Conservation (phyloP, 169 alveolate genomes). For the Theileria annulata region DNA sequence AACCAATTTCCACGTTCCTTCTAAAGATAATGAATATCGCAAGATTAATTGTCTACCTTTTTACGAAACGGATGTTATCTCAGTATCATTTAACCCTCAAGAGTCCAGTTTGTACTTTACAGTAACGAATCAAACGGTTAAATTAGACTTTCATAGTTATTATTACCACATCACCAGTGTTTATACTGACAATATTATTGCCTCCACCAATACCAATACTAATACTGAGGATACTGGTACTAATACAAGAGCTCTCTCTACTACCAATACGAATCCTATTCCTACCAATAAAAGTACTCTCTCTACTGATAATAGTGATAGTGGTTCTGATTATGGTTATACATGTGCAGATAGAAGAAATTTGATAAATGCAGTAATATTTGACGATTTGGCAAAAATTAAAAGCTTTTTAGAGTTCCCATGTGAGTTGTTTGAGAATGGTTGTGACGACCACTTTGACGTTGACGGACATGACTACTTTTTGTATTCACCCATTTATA, state of each 20-base stretch:
- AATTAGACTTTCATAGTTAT: not conserved
- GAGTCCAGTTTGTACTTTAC: constrained; percentile 13
- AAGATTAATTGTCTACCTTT: constrained; percentile 2
- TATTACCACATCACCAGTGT: constrained; percentile 11
- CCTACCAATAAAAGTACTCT: not conserved
- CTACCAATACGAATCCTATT: not conserved
- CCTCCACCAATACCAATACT: not conserved
- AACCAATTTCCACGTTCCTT: constrained; percentile 14
- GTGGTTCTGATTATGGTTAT: not conserved
- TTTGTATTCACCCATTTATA: constrained; percentile 64
- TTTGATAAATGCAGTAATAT: constrained; percentile 41
- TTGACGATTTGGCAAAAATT: constrained; percentile 26
- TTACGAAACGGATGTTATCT: not conserved
- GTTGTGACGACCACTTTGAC: constrained; percentile 12
- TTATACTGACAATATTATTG: not conserved
- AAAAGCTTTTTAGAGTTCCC: constrained; percentile 24
- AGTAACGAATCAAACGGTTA: not conserved
- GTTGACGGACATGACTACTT: constrained; percentile 25
- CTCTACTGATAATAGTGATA: not conserved
- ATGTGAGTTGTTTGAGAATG: constrained; percentile 3
- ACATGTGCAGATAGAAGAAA: constrained; percentile 13
- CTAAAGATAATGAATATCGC: not conserved
- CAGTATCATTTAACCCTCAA: not conserved
- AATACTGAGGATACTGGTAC: not conserved
- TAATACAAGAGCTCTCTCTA: not conserved